Evolutionary conservation across 139 green algal species (phyloP).

Genomic region (Tetradesmus lagerheimii): DNA sequence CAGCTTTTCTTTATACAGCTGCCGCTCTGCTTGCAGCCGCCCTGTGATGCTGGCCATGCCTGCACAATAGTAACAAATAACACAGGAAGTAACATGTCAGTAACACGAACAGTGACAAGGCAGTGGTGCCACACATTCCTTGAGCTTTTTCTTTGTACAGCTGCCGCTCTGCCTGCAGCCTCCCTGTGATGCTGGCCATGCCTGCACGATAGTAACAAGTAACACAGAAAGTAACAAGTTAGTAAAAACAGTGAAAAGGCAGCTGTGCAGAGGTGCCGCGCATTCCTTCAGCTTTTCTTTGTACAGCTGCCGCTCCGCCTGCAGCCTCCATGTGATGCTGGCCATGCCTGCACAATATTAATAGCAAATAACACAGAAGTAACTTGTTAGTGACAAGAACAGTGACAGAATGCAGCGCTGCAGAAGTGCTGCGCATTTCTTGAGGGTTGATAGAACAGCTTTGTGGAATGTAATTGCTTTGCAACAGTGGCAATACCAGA

Average conservation of each 20-base stretch:
- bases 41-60: conserved; percentile 44
- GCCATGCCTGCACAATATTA: conserved; percentile 45
- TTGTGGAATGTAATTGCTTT: too few species aligned
- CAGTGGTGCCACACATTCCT: conserved; percentile 60
- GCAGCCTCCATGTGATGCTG: conserved; percentile 46
- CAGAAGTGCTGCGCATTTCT: conserved; percentile 59
- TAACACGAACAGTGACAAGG: too few species aligned
- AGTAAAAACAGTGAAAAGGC: background rate
- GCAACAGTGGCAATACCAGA: too few species aligned
- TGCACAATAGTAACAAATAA: conserved; percentile 18
- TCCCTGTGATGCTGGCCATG: conserved; percentile 35
- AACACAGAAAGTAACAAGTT: background rate
- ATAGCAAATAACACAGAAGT: background rate
- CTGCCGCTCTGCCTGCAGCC: conserved; percentile 63
- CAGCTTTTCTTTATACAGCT: conserved; percentile 61
- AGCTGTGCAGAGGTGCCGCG: conserved; percentile 54
- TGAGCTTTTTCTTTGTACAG: conserved; percentile 61
- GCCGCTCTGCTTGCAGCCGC: conserved; percentile 62
- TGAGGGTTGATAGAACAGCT: conserved; percentile 59
- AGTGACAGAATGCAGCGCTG: background rate
- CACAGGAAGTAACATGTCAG: too few species aligned
- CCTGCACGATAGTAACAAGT: conserved; percentile 34
- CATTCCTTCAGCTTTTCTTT: conserved; percentile 53
- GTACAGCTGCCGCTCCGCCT: conserved; percentile 66
- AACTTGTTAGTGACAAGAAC: background rate